phyloP scores from a whole-genome alignment of 2,329 filamentous ascomycete species.

The Pseudomassariella vexata region DNA sequence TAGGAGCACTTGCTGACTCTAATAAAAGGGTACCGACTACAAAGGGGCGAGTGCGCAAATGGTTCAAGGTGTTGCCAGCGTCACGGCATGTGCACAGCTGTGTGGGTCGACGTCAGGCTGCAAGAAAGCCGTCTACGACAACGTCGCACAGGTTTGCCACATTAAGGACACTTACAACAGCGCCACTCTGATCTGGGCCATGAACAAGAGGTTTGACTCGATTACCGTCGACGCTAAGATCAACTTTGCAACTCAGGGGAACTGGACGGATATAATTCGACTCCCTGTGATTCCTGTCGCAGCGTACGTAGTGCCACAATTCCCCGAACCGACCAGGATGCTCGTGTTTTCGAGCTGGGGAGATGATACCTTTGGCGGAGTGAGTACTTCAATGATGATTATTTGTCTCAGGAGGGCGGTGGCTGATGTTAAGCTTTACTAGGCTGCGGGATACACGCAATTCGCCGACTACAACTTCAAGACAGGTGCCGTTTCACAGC shows the following conservation, averaged over 20 bases:
- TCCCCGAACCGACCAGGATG: slow-evolving; percentile 16
- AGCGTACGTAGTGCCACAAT: slow-evolving; percentile 19
- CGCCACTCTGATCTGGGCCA: slow-evolving; percentile 11
- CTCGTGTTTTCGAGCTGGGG: slow-evolving; percentile 8
- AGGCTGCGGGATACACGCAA: slow-evolving; percentile 9
- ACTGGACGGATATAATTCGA: slow-evolving; percentile 18
- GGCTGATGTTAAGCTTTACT: too few relatives aligned
- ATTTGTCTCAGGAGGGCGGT: too few relatives aligned
- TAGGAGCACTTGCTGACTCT: too few relatives aligned
- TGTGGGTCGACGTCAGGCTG: slow-evolving; percentile 5
- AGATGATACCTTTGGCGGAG: slow-evolving; percentile 1
- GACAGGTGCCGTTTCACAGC: slow-evolving; percentile 10
- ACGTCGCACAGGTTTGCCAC: slow-evolving; percentile 7
- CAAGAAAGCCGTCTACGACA: slow-evolving; percentile 8
- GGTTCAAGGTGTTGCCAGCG: slow-evolving; percentile 1
- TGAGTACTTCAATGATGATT: neutral
- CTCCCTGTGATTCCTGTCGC: slow-evolving; percentile 21
- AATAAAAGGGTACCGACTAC: slow-evolving; percentile 5
- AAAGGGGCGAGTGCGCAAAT: slow-evolving; percentile 1
- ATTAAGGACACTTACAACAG: slow-evolving; percentile 10
- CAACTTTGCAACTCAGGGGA: slow-evolving; percentile 5
- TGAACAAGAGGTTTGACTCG: slow-evolving; percentile 9
- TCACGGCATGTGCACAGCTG: slow-evolving; percentile 2
- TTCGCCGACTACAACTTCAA: slow-evolving; percentile 17
- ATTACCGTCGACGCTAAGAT: slow-evolving; percentile 5